Base-by-base conservation (phyloP, 345 rosid species). In the Syzygium aromaticum region DNA sequence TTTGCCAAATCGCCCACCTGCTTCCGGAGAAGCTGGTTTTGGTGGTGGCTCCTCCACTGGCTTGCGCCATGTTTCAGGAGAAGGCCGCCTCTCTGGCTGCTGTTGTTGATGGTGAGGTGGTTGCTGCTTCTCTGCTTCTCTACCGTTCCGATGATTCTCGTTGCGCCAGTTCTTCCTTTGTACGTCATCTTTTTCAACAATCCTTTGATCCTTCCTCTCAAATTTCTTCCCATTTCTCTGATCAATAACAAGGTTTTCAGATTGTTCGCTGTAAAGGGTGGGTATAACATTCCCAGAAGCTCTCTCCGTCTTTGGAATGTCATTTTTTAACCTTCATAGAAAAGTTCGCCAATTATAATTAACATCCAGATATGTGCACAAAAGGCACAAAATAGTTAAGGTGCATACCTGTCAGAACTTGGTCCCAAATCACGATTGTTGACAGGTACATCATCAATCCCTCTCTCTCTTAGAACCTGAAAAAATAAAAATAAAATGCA, bases 21-120 rank as follows among this genome's bases (percentile, higher is more conserved):
- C 73, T 84, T 95, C 98, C 23, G 92, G 90, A 84, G 95, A 91
- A 73, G 91, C 89, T 1, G 93, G 95, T 90, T 93, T 96, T 15
- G 89, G 88, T 10, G 89, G 89, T 12, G 89, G 89, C 92, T 89
- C 91, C 87, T 90, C 95, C 22, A 89, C 91, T 11, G 94, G 93
- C 86, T 94, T 95, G 86, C 96, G 93, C 97, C 99, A 96, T 51
- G 95, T 92, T 89, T 96, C 97, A 16, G 97, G 99, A 67, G 99
- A 96, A 85, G 94, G 94, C 85, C 90, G 92, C 87, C 98, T 94
- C 85, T 91, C 92, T 87, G 91, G 91, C 57, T 52, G 86, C 86
- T 91, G 94, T 86, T 92, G 95, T 59, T 85, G 89, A 63, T 83
- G 90, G 8, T 85, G 89, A 33, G 16, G 61, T 14, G 54, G 78